phyloP scores from a whole-genome alignment of 2,329 filamentous ascomycete species.

The Arthrobotrys conoides region DNA sequence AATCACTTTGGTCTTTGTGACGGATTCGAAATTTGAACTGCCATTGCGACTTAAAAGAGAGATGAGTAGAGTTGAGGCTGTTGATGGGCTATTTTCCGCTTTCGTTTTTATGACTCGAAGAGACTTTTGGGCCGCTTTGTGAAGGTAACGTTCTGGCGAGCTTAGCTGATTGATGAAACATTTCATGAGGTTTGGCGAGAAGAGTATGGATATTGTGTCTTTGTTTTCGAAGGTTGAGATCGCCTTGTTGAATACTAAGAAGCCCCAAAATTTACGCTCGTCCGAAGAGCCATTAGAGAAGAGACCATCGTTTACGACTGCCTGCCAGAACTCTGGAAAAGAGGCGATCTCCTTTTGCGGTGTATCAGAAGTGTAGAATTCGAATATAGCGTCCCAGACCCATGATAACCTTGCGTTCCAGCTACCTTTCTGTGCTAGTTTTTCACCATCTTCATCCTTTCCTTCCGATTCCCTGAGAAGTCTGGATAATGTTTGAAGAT shows the following conservation, averaged over 20 bases:
- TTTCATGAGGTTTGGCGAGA: constrained; percentile 85
- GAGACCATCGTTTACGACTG: constrained; percentile 86
- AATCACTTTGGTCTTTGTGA: constrained; percentile 87
- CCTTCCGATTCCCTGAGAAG: constrained; percentile 51
- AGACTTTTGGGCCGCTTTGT: constrained; percentile 82
- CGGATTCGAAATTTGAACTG: constrained; percentile 79
- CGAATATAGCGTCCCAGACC: constrained; percentile 55
- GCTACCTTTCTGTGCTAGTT: constrained; percentile 49
- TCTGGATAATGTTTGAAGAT: constrained; percentile 51
- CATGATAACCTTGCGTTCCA: constrained; percentile 54
- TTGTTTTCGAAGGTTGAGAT: constrained; percentile 70
- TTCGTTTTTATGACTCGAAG: constrained; percentile 75
- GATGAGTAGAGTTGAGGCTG: constrained; percentile 68
- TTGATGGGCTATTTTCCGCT: constrained; percentile 62
- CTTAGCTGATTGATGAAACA: constrained; percentile 87
- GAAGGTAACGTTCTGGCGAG: constrained; percentile 81
- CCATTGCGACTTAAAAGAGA: constrained; percentile 61
- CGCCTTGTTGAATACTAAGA: constrained; percentile 86
- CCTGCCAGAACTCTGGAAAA: constrained; percentile 86
- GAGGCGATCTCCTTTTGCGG: constrained; percentile 63
- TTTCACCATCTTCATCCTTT: constrained; percentile 55
- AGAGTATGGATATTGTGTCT: constrained; percentile 73
- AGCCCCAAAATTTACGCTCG: constrained; percentile 91
- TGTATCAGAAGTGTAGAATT: constrained; percentile 27
- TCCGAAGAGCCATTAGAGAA: constrained; percentile 86